Conservation (phyloP, 345 rosid species). For the Brassica rapa region DNA sequence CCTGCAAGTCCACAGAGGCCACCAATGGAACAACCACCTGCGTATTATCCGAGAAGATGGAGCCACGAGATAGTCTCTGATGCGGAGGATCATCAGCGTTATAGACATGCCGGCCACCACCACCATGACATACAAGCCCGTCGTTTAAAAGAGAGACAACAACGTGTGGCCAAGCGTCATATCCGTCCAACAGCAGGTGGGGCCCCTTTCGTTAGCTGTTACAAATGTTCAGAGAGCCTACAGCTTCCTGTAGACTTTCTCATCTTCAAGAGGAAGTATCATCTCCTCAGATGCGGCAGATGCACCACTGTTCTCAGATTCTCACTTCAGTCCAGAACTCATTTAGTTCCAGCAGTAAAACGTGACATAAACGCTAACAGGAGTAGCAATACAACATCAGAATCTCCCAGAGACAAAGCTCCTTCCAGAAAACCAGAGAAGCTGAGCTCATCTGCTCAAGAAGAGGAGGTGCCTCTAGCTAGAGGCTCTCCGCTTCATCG, state of each 20-base stretch:
- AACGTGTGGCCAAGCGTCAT: slow-evolving; percentile 56
- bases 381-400: slow-evolving; percentile 38
- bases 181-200: slow-evolving; percentile 80
- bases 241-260: slow-evolving; percentile 87
- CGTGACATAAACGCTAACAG: slow-evolving; percentile 32
- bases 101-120: slow-evolving; percentile 31
- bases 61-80: slow-evolving; percentile 49
- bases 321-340: slow-evolving; percentile 58
- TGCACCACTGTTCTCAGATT: slow-evolving; percentile 67
- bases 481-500: slow-evolving; percentile 71
- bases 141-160: slow-evolving; percentile 50
- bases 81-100: slow-evolving; percentile 47
- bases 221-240: slow-evolving; percentile 54
- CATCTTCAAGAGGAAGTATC: slow-evolving; percentile 56
- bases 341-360: slow-evolving; percentile 46
- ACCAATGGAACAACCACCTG: slow-evolving; percentile 53
- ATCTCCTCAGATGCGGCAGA: slow-evolving; percentile 73
- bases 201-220: slow-evolving; percentile 73
- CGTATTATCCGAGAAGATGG: slow-evolving; percentile 37
- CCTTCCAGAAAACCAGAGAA: slow-evolving; percentile 35
- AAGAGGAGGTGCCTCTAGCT: slow-evolving; percentile 44
- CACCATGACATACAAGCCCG: slow-evolving; percentile 41
- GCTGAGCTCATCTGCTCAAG: slow-evolving; percentile 41
- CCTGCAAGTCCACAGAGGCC: slow-evolving; percentile 61
- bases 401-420: slow-evolving; percentile 38